Conservation (phyloP, 2,329 filamentous ascomycete genomes). For the Nigrospora osmanthi region DNA sequence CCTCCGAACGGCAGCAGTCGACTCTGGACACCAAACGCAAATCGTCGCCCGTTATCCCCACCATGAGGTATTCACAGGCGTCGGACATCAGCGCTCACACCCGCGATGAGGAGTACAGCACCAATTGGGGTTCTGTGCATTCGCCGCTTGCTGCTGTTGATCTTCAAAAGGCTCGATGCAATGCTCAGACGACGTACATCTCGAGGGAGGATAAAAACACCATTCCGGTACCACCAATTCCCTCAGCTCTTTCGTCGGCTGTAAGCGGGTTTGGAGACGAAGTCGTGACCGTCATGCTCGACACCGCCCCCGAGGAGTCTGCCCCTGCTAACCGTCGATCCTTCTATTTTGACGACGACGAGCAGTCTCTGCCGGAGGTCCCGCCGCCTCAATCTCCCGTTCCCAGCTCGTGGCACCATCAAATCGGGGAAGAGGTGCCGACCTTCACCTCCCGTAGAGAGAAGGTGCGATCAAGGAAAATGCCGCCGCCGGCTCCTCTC, state of each 20-base stretch:
- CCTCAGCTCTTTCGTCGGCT: neutral
- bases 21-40: constrained; percentile 29
- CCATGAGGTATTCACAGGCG: constrained; percentile 22
- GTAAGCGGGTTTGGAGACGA: constrained; percentile 13
- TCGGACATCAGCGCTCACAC: constrained; percentile 26
- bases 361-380: constrained; percentile 8
- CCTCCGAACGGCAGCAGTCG: neutral
- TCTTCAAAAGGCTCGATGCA: constrained; percentile 30
- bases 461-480: constrained; percentile 37
- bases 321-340: constrained; percentile 13
- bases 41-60: constrained; percentile 43
- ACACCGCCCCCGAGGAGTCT: constrained; percentile 19
- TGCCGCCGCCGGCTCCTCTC: constrained; percentile 49
- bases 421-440: constrained; percentile 50
- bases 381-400: constrained; percentile 1
- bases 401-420: constrained; percentile 39
- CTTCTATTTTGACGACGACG: constrained; percentile 18
- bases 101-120: constrained; percentile 32
- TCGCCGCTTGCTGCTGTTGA: constrained; percentile 38
- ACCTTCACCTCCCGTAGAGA: constrained; percentile 49
- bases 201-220: constrained; percentile 8
- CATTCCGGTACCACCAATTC: too few relatives aligned
- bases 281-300: constrained; percentile 36
- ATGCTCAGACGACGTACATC: constrained; percentile 33
- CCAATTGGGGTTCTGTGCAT: constrained; percentile 42